These are phyloP conservation scores for Cladosporium sp. DNA, from an alignment of 2,329 filamentous ascomycete genomes.

Conservation along the genomic window DNA sequence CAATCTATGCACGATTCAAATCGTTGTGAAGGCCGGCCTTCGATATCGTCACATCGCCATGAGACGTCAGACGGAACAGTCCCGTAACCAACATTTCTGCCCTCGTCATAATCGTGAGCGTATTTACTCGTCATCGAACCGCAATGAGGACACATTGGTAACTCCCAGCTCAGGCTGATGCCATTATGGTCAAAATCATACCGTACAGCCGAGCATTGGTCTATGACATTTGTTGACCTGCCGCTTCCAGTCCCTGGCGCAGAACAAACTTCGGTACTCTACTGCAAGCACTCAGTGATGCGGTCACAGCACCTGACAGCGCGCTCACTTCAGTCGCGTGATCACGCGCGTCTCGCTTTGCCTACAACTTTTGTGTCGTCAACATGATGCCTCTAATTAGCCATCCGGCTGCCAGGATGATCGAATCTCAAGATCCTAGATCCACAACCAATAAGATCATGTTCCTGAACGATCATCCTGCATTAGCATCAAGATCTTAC, in stretches of 20 bases:
- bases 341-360: not conserved
- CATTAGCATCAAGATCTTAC: not conserved
- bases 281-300: not conserved
- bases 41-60: too few species aligned
- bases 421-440: not conserved
- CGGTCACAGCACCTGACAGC: not conserved
- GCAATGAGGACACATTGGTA: too few species aligned
- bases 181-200: too few species aligned
- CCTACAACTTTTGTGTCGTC: not conserved
- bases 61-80: too few species aligned
- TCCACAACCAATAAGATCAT: not conserved
- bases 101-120: too few species aligned
- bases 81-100: too few species aligned
- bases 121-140: too few species aligned
- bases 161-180: too few species aligned
- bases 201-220: not conserved
- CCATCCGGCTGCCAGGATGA: not conserved
- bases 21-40: too few species aligned
- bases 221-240: not conserved
- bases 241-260: not conserved
- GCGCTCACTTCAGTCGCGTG: not conserved
- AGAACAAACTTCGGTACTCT: not conserved
- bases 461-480: not conserved
- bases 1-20: too few species aligned
- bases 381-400: not conserved